Evolutionary conservation across 2,329 filamentous ascomycete genomes (phyloP).

Genomic region (Teratosphaeria zuluensis): DNA sequence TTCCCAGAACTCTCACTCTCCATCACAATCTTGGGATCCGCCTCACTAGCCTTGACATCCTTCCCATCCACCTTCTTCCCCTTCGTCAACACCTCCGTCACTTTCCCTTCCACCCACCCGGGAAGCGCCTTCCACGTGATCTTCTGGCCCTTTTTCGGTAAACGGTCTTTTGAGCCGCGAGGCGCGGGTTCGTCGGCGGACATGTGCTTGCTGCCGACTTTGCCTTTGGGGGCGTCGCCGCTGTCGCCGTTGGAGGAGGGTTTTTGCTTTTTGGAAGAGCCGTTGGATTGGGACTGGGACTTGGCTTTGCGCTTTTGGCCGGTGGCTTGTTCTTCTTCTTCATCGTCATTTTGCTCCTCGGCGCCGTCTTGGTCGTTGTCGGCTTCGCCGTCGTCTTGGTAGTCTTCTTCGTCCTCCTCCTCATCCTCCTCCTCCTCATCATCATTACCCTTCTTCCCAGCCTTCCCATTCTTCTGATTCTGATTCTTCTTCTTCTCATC

Average conservation of each 20-base stretch:
- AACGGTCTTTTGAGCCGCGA: constrained; percentile 23
- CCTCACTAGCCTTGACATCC: constrained; percentile 31
- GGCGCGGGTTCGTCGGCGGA: constrained; percentile 19
- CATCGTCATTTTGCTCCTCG: constrained; percentile 13
- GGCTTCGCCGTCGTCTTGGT: constrained; percentile 10
- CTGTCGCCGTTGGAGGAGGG: constrained; percentile 8
- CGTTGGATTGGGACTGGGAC: constrained; percentile 7
- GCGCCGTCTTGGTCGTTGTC: constrained; percentile 22
- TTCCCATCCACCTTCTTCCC: constrained; percentile 34
- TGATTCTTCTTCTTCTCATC: constrained; percentile 9
- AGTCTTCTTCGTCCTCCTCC: constrained; percentile 25
- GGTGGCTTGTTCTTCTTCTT: constrained; percentile 6
- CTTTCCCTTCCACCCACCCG: constrained; percentile 33
- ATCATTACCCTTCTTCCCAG: constrained; percentile 11
- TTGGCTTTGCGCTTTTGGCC: constrained; percentile 13
- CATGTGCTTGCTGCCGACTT: constrained; percentile 24
- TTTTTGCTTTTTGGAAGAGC: constrained; percentile 27
- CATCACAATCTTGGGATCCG: constrained; percentile 35
- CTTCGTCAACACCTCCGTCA: constrained; percentile 32
- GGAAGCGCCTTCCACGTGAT: constrained; percentile 33
- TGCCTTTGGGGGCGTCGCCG: constrained; percentile 13
- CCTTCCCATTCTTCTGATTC: constrained; percentile 1
- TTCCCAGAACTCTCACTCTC: constrained; percentile 31
- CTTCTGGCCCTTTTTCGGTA: constrained; percentile 33
- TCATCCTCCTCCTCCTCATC: constrained; percentile 17